Base-by-base conservation (phyloP, 495 filamentous ascomycete genomes). In the Glutinoglossum americanum region DNA sequence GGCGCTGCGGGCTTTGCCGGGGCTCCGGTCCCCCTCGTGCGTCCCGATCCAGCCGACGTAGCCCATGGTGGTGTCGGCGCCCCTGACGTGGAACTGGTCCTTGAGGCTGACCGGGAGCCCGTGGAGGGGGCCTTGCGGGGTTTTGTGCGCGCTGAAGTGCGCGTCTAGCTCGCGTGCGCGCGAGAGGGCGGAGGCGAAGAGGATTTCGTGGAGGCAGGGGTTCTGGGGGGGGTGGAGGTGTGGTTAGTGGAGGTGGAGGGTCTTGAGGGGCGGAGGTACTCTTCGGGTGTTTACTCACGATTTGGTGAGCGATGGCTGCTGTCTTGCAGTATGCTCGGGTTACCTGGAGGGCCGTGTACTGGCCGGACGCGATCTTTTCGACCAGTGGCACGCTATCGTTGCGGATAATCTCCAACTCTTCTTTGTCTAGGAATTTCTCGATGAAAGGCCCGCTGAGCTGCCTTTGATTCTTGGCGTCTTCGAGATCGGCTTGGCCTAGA, bases 11-110 rank as follows among this genome's bases (percentile, higher is more conserved):
- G 15, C 37, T 17, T 41, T 41, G 6, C 13, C 15, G 15, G 37
- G 37, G 37, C 15, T 11, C 2, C 15, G 5, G 13, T 2, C 15
- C 13, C 37, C 32, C 21, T 57, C 27, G 15, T 57, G 15, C 7
- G 27, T 49, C 23, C 55, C 26, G 32, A 58, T 57, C 35, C 49
- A 64, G 49, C 5, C 62, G 57, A 77, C 67, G 49, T 80, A 80
- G 17, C 80, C 81, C 74, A 85, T 81, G 0, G 75, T 80, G 0
- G 78, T 83, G 56, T 85, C 81, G 0, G 79, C 71, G 0, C 73
- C 77, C 57, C 76, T 76, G 56, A 85, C 73, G 56, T 84, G 81
- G 64, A 84, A 84, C 62, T 84, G 81, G 60, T 85, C 82, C 66
- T 84, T 85, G 13, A 85, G 64, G 55, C 78, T 82, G 17, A 85